A percentile compares a stretch with the other conserved stretches of the same genome.
phyloP scores from a whole-genome alignment of 176 grass and related monocot species.

The Raddia guianensis region DNA sequence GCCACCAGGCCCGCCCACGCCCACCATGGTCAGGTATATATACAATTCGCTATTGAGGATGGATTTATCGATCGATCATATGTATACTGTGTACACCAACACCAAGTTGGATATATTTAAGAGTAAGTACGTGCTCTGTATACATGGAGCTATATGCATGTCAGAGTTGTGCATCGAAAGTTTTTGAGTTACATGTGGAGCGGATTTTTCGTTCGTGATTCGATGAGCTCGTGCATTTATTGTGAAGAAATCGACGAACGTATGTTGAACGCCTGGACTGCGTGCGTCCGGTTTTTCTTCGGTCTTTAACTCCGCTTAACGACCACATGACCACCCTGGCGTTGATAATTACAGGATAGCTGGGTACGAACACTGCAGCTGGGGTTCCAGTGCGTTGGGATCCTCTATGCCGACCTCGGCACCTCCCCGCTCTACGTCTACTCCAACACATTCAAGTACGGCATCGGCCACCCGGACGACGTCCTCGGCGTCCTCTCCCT shows the following conservation, averaged over 20 bases:
- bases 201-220: no score
- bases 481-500: slow-evolving; percentile 67
- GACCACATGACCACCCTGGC: neutral
- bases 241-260: neutral
- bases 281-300: neutral
- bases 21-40: slow-evolving; percentile 37
- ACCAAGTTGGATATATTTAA: no score
- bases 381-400: slow-evolving; percentile 70
- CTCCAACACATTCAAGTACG: slow-evolving; percentile 59
- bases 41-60: no score
- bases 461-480: slow-evolving; percentile 41
- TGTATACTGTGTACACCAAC: no score
- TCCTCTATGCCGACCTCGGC: slow-evolving; percentile 66
- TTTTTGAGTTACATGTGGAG: no score
- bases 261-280: neutral
- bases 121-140: no score
- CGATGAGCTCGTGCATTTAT: no score
- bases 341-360: slow-evolving; percentile 34
- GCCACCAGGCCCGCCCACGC: slow-evolving; percentile 42
- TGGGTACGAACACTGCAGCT: slow-evolving; percentile 52
- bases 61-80: no score
- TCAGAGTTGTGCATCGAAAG: no score
- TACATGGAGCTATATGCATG: no score
- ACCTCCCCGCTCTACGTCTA: slow-evolving; percentile 71
- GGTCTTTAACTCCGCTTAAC: neutral